Base-by-base conservation (phyloP, 2,329 filamentous ascomycete genomes). In the Thyridium curvatum region DNA sequence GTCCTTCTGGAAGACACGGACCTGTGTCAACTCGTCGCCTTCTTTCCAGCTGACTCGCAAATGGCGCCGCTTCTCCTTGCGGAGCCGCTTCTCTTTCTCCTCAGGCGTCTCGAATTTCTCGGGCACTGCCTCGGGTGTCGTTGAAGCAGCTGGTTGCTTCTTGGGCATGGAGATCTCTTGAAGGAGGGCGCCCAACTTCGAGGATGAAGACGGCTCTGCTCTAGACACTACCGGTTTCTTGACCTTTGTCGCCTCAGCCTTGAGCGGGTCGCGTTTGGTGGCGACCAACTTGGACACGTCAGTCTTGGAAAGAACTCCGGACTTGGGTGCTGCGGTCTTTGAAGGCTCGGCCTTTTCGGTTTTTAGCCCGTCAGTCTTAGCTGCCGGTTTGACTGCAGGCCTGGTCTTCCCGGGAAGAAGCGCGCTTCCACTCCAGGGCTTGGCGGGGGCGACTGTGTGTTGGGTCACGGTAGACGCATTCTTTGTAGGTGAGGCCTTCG, bases 1-100 rank as follows among this genome's bases (percentile, higher is more conserved):
- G 44, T 87, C 82, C 50, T 86, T 84, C 39, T 79, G 77, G 61
- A 90, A 89, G 36, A 81, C 65, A 46, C 77, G 75, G 39, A 87
- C 66, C 48, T 85, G 68, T 2, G 80, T 80, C 21, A 91, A 69
- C 21, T 79, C 74, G 14, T 73, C 65, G 36, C 83, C 84, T 1
- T 78, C 71, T 53, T 82, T 85, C 71, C 84, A 91, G 7, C 65
- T 73, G 6, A 91, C 86, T 12, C 80, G 74, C 16, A 89, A 65
- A 46, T 83, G 78, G 29, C 83, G 74, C 35, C 85, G 74, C 42
- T 77, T 72, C 54, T 89, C 84, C 52, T 87, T 89, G 29, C 84
- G 77, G 4, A 87, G 64, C 10, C 86, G 76, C 51, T 79, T 84
- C 2, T 70, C 65, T 49, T 71, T 80, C 53, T 87, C 74, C 50